Evolutionary conservation across 2,329 filamentous ascomycete species (phyloP).

Genomic region (Berkeleyomyces basicola): DNA sequence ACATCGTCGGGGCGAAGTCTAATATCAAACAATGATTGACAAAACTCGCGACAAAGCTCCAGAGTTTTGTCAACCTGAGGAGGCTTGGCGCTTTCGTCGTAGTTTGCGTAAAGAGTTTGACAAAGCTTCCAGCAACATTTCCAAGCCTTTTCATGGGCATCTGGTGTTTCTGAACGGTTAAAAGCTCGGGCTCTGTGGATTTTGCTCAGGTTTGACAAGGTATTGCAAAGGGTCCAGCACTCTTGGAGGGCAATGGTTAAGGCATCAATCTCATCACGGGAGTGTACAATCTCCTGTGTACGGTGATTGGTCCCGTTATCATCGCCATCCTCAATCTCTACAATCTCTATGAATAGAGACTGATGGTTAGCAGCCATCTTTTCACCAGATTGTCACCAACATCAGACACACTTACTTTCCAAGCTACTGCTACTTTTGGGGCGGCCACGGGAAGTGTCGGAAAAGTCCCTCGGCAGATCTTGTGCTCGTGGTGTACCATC

Average conservation of each 20-base stretch:
- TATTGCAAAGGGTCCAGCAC: constrained; percentile 91
- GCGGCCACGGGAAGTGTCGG: constrained; percentile 38
- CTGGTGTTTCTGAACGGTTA: constrained; percentile 53
- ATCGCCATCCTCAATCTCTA: constrained; percentile 41
- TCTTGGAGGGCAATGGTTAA: constrained; percentile 66
- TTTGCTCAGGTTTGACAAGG: constrained; percentile 67
- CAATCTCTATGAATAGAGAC: constrained; percentile 1
- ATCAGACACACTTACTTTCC: constrained; percentile 40
- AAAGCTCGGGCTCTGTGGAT: constrained; percentile 69
- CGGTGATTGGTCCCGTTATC: constrained; percentile 25
- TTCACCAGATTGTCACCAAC: no score
- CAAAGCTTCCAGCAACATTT: constrained; percentile 88
- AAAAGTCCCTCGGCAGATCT: constrained; percentile 54
- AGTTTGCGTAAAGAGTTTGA: constrained; percentile 70
- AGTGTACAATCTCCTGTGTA: constrained; percentile 23
- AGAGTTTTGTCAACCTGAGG: constrained; percentile 54
- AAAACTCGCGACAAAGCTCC: constrained; percentile 82
- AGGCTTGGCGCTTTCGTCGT: constrained; percentile 50
- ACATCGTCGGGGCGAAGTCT: constrained; percentile 60
- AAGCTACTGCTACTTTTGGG: constrained; percentile 59
- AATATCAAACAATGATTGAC: constrained; percentile 78
- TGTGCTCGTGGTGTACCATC: constrained; percentile 68
- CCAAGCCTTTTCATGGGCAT: constrained; percentile 78
- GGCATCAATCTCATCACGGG: constrained; percentile 40
- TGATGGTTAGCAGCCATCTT: not conserved